These are phyloP conservation scores for Lignosus rhinocerotis DNA, from an alignment of 1,284 basidiomycete species.

Conservation along the genomic window DNA sequence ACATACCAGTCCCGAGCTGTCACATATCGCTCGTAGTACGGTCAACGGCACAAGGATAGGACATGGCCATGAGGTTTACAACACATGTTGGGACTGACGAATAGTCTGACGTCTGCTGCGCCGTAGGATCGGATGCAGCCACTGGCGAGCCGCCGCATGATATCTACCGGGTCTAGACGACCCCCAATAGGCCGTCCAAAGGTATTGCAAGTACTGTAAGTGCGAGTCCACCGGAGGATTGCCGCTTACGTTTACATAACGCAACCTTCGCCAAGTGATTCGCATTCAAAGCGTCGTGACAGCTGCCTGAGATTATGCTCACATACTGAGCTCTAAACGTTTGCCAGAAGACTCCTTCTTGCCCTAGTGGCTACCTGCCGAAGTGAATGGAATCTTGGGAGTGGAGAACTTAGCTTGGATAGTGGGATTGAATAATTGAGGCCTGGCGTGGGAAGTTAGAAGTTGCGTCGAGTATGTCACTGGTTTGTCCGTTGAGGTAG, in stretches of 20 bases:
- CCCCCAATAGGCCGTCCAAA: neutral
- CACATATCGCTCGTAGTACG: neutral
- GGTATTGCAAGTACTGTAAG: neutral
- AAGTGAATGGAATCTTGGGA: too few species aligned
- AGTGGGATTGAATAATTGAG: too few species aligned
- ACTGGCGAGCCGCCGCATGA: neutral
- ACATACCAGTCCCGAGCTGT: slow-evolving; percentile 1
- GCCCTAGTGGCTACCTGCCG: too few species aligned
- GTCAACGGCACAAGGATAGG: neutral
- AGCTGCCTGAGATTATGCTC: neutral
- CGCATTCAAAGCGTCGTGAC: neutral
- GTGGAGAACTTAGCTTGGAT: too few species aligned
- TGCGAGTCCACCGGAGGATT: neutral
- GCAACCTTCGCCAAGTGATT: neutral
- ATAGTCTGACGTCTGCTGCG: neutral
- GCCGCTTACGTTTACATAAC: neutral
- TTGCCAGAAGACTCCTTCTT: too few species aligned
- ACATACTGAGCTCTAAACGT: neutral
- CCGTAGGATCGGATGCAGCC: neutral
- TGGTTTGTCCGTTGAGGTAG: too few species aligned
- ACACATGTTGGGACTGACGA: slow-evolving; percentile 8
- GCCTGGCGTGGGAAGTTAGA: too few species aligned
- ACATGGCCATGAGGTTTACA: neutral
- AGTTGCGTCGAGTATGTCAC: too few species aligned
- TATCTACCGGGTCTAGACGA: neutral